These are phyloP conservation scores for Kodamaea ohmeri DNA, from an alignment of 1,139 yeast genomes.

Conservation along the genomic window DNA sequence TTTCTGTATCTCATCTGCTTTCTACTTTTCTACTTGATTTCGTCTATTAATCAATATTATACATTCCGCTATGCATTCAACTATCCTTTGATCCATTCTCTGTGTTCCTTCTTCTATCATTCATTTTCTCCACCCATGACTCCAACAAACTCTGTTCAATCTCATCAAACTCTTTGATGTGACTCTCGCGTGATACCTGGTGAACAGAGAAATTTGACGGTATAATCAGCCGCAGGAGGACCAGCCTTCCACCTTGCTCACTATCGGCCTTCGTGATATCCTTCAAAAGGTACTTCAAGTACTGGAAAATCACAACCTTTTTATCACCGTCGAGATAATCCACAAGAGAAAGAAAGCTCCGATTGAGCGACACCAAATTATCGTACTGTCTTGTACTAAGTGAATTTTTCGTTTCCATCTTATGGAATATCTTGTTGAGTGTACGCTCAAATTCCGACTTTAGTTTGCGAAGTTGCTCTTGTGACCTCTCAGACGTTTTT, in stretches of 20 bases:
- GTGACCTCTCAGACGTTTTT: slow-evolving; percentile 11
- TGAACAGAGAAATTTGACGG: slow-evolving; percentile 31
- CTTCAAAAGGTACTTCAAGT: slow-evolving; percentile 39
- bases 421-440: slow-evolving; percentile 35
- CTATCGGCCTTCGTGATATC: slow-evolving; percentile 30
- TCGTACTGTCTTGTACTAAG: slow-evolving; percentile 40
- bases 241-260: slow-evolving; percentile 15
- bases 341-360: slow-evolving; percentile 24
- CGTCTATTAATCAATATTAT: too few relatives aligned
- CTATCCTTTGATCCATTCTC: too few relatives aligned
- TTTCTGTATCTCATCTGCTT: too few relatives aligned
- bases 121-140: slow-evolving; percentile 45
- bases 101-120: slow-evolving; percentile 9
- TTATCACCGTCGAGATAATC: slow-evolving; percentile 17
- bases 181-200: slow-evolving; percentile 6
- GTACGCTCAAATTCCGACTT: slow-evolving; percentile 33
- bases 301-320: slow-evolving; percentile 38
- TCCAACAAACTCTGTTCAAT: slow-evolving; percentile 44
- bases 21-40: too few relatives aligned
- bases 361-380: slow-evolving; percentile 32
- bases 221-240: slow-evolving; percentile 32
- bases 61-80: too few relatives aligned
- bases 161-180: slow-evolving; percentile 34
- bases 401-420: slow-evolving; percentile 32
- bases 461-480: slow-evolving; percentile 26